Base-by-base conservation (phyloP, 441 rosid genomes). In the Brassica hybrid region DNA sequence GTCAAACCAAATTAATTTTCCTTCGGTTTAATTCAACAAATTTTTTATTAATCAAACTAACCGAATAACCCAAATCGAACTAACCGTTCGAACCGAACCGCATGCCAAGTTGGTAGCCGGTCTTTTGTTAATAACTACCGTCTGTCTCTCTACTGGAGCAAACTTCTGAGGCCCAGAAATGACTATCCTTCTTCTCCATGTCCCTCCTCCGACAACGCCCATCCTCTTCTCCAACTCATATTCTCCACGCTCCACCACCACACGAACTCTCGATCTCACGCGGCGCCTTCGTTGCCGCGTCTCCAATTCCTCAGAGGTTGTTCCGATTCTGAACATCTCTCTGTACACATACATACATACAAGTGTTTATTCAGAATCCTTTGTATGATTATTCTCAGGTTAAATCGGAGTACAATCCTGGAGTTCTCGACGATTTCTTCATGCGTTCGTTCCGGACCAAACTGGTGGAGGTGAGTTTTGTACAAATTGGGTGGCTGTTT, bases 361-460 rank as follows among this genome's bases (percentile, higher is more conserved):
- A 57, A 7, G 9, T 66, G 48, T 38, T 56, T 18, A 18, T 19
- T 9, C 5, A 36, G 57, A 19, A n/a, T 67, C 48, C 18, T 7
- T 21, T 17, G 2, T n/a, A 41, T 16, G 73, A 60, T 27, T 67
- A 60, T 27, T 67, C 52, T 58, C 86, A 90, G 95, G 61, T 73
- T 7, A 81, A 80, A 75, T 70, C 69, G 12, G 89, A 85, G 58
- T 89, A 87, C 84, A 83, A 79, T 63, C 82, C 83, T n/a, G 88
- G 88, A 60, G 9, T 75, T 18, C 43, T 88, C 68, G 97, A 90
- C 65, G 84, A 82, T 52, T 60, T 89, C 76, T 84, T 94, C 80
- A 88, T 94, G 79, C 41, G 65, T 17, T 80, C 88, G 73, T 92
- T 94, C 71, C 87, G 92, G 11, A 84, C 78, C 81, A 92, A 87